These are phyloP conservation scores for Choiromyces venosus DNA, from an alignment of 495 filamentous ascomycete genomes.

Conservation along the genomic window DNA sequence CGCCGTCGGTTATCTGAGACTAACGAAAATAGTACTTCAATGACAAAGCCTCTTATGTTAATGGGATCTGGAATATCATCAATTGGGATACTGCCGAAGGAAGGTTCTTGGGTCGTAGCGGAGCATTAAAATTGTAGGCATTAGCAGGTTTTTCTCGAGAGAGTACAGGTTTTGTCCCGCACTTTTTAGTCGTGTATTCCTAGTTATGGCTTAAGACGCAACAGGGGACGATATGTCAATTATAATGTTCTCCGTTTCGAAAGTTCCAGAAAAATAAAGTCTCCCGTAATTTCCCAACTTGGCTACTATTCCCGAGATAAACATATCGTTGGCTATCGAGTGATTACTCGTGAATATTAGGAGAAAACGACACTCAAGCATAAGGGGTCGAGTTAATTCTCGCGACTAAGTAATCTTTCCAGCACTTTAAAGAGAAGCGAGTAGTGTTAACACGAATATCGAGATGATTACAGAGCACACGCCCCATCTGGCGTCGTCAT, in stretches of 20 bases:
- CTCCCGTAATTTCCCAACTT: neutral
- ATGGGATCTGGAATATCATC: constrained; percentile 89
- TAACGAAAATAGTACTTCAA: constrained; percentile 78
- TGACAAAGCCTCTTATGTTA: constrained; percentile 94
- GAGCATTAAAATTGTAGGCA: constrained; percentile 8
- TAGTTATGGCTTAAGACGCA: neutral
- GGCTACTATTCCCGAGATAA: neutral
- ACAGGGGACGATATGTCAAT: neutral
- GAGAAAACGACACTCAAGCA: neutral
- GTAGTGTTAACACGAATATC: neutral
- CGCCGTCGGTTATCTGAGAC: constrained; percentile 2
- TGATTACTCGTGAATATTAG: neutral
- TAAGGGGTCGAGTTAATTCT: neutral
- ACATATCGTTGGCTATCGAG: neutral
- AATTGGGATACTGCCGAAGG: constrained; percentile 95
- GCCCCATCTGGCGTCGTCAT: neutral
- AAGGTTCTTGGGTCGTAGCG: constrained; percentile 51
- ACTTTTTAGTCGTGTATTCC: neutral
- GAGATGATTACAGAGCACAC: neutral
- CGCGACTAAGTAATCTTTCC: neutral
- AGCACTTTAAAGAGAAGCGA: neutral
- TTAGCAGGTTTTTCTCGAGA: neutral
- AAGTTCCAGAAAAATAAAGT: neutral
- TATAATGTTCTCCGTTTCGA: neutral
- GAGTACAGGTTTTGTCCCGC: neutral